Base-by-base conservation (phyloP, 2,329 filamentous ascomycete genomes). In the Botryotinia convoluta region DNA sequence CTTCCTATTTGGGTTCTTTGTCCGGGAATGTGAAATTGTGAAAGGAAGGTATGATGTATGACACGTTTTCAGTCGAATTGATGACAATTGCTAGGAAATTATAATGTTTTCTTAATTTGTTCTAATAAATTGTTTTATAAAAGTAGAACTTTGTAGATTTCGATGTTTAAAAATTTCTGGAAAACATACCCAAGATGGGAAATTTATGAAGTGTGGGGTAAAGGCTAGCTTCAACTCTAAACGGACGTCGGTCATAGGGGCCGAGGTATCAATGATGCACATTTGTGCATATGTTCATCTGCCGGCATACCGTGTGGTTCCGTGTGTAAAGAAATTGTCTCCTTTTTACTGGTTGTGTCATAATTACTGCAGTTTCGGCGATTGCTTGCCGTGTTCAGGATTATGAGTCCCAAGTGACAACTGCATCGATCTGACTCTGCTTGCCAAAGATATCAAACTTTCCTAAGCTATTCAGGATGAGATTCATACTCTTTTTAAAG, bases 181-280 rank as follows among this genome's bases (percentile, higher is more conserved):
- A 64, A 71, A 32, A 51, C 18, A 59, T 64, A 44, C 59, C 69
- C 16, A 32, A 69, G 32, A 61, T 20, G 39, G 51, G 67, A 68
- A 29, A 42, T 42, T 60, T 61, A 44, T 69, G 18, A 57, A 73
- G n/a, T 74, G 73, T 73, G 72, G 73, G 67, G 73, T 74, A 73
- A 73, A 57, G 6, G 4, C 7, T 57, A 59, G 71, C 73, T 70
- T 37, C 32, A 71, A 64, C 69, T 65, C 32, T 71, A 71, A 71
- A 71, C 54, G 32, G 69, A 71, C 69, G 59, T 71, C 57, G 45
- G 22, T 26, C 26, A 64, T 39, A 48, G 42, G 20, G 51, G 42
- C 69, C 69, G 69, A 65, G 59, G 59, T 69, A 54, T 20, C 32
- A 37, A 26, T 29, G 10, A 39, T 51, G 22, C 64, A 68, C 7